Evolutionary conservation across 2,329 filamentous ascomycete genomes (phyloP).

Genomic region (Hymenoscyphus albidus): DNA sequence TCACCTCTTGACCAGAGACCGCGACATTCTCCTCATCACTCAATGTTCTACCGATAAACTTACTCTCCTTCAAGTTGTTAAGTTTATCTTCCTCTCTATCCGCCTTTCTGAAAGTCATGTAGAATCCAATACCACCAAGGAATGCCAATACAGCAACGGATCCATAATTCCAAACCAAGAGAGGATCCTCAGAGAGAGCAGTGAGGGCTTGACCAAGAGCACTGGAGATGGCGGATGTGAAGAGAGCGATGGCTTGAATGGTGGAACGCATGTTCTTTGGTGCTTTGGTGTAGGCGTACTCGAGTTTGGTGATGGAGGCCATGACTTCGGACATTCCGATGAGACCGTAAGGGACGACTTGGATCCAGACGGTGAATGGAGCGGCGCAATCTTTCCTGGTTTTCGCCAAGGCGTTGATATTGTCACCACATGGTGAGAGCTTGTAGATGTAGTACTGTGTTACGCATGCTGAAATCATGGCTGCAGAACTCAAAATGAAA

Average conservation of each 20-base stretch:
- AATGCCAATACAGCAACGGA: constrained; percentile 29
- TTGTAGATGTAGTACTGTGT: constrained; percentile 57
- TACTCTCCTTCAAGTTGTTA: constrained; percentile 23
- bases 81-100: constrained; percentile 34
- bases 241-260: constrained; percentile 52
- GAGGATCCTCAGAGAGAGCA: constrained; percentile 40
- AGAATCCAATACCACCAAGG: constrained; percentile 31
- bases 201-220: constrained; percentile 39
- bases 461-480: constrained; percentile 54
- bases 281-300: constrained; percentile 72
- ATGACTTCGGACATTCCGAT: constrained; percentile 59
- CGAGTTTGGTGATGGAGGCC: constrained; percentile 63
- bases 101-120: constrained; percentile 29
- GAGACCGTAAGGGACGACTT: constrained; percentile 49
- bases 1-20: neutral
- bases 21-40: constrained; percentile 12
- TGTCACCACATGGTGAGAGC: constrained; percentile 49
- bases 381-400: constrained; percentile 18
- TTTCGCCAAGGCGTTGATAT: constrained; percentile 43
- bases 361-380: constrained; percentile 51
- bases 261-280: constrained; percentile 65
- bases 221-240: constrained; percentile 54
- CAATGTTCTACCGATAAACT: constrained; percentile 4
- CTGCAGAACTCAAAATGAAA: constrained; percentile 48
- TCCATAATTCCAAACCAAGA: constrained; percentile 38